These are phyloP conservation scores for Rhodotorula paludigena DNA, from an alignment of 768 basidiomycete genomes.

Conservation along the genomic window DNA sequence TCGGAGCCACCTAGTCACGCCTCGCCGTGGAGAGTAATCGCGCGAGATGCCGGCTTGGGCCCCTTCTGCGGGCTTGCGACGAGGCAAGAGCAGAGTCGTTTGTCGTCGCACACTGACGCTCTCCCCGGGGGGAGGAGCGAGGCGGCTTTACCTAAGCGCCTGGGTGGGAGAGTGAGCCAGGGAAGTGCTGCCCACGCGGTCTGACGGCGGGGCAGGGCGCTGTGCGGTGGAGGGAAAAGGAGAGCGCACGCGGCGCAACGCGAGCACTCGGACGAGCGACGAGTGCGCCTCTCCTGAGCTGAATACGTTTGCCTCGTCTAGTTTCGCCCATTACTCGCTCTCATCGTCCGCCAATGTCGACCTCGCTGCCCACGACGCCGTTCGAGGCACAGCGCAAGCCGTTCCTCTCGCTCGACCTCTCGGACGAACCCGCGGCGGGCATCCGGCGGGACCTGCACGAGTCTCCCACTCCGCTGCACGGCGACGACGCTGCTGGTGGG, in stretches of 20 bases:
- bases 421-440: no score
- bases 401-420: not conserved
- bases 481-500: no score
- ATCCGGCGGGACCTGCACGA: not conserved
- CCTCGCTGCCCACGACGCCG: not conserved
- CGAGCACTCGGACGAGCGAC: no score
- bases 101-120: not conserved
- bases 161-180: no score
- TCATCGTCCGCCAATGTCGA: not conserved
- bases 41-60: conserved; percentile 3
- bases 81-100: not conserved
- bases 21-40: not conserved
- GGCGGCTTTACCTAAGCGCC: conserved; percentile 3
- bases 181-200: not conserved
- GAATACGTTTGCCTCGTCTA: no score
- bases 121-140: not conserved
- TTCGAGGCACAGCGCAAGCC: not conserved
- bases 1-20: conserved; percentile 4
- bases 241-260: not conserved
- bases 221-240: not conserved
- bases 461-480: not conserved
- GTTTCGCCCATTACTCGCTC: no score
- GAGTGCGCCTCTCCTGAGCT: no score
- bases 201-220: not conserved
- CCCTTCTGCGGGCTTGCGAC: not conserved